A percentile compares a stretch with the other conserved stretches of the same genome.
phyloP scores from a whole-genome alignment of 1,284 basidiomycete species.

The Tilletia setariae region DNA sequence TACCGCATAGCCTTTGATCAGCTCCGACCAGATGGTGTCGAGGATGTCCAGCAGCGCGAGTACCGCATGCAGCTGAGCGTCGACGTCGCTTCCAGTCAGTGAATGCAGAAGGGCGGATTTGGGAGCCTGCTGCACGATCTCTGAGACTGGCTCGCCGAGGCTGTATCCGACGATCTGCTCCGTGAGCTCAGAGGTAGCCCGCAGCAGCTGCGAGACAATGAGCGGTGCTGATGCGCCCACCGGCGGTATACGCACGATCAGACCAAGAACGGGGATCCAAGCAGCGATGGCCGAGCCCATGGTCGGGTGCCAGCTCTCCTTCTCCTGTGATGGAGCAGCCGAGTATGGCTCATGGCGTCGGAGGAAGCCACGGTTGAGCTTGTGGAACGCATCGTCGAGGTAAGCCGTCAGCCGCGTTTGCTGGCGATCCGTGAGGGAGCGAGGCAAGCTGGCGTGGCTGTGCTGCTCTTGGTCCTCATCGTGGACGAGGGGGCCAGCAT shows the following conservation, averaged over 20 bases:
- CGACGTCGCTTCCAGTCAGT: neutral
- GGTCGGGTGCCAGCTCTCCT: constrained; percentile 1
- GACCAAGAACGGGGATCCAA: neutral
- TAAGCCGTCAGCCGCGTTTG: constrained; percentile 4
- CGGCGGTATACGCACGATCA: constrained; percentile 9
- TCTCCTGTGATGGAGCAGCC: neutral
- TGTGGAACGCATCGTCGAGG: constrained; percentile 4
- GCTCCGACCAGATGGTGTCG: constrained; percentile 5
- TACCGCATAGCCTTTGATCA: neutral
- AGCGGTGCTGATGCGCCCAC: constrained; percentile 1
- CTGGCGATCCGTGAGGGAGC: constrained; percentile 4
- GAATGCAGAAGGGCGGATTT: neutral
- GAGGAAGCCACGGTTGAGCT: constrained; percentile 9
- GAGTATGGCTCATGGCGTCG: neutral
- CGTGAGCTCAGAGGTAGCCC: constrained; percentile 3
- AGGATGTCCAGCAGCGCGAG: neutral
- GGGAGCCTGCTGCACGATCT: neutral
- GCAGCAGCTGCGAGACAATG: constrained; percentile 1
- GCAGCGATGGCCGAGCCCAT: neutral
- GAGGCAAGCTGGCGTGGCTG: neutral
- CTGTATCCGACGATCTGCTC: constrained; percentile 6
- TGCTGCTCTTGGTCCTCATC: neutral
- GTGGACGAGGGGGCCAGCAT: neutral
- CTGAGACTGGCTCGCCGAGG: neutral
- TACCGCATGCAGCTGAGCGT: neutral